phyloP scores from a whole-genome alignment of 2,329 filamentous ascomycete species.

The Colletotrichum liaoningense region DNA sequence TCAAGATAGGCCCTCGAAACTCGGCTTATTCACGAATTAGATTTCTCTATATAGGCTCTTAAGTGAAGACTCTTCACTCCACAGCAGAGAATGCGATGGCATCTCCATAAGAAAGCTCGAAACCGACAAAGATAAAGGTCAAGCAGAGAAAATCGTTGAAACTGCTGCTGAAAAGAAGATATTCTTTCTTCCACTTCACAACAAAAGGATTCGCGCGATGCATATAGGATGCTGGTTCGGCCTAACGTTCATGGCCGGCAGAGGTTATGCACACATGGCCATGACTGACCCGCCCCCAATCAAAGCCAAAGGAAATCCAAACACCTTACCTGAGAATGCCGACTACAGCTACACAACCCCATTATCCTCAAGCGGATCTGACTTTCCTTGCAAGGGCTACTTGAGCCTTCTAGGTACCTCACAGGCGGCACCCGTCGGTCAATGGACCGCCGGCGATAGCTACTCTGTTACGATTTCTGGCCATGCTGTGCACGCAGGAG shows the following conservation, averaged over 20 bases:
- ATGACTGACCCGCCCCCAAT: slow-evolving; percentile 45
- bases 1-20: too few relatives aligned
- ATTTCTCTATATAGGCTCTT: too few relatives aligned
- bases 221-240: not conserved
- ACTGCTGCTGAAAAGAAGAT: too few relatives aligned
- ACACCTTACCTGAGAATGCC: slow-evolving; percentile 48
- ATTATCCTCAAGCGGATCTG: slow-evolving; percentile 61
- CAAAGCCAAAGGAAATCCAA: slow-evolving; percentile 39
- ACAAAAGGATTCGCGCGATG: not conserved
- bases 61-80: too few relatives aligned
- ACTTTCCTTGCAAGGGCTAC: slow-evolving; percentile 72
- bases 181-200: too few relatives aligned
- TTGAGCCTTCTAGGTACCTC: slow-evolving; percentile 39
- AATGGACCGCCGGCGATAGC: slow-evolving; percentile 62
- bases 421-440: slow-evolving; percentile 56
- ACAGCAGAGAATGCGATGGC: too few relatives aligned
- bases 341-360: slow-evolving; percentile 69
- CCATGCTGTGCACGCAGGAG: slow-evolving; percentile 64
- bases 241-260: not conserved
- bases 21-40: too few relatives aligned
- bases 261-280: slow-evolving; percentile 42
- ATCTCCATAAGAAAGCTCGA: too few relatives aligned
- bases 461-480: slow-evolving; percentile 68
- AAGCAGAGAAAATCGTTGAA: too few relatives aligned
- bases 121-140: too few relatives aligned